Conservation (phyloP, 805 yeast species). For the Lachancea meyersii region DNA sequence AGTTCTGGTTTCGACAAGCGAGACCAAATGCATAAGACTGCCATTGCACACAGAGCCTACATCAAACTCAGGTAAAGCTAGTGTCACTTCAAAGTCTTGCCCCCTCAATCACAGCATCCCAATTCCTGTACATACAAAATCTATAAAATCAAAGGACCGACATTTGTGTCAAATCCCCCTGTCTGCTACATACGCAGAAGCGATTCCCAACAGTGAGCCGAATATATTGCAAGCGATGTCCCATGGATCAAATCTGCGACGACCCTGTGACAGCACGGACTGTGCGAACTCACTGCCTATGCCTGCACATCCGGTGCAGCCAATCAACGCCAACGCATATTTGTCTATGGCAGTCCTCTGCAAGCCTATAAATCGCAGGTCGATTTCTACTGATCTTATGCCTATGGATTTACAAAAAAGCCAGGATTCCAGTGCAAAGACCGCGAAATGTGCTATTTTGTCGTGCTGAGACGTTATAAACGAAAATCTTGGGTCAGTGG, state of each 20-base stretch:
- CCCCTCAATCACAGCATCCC: background rate
- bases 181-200: constrained; percentile 7
- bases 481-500: constrained; percentile 34
- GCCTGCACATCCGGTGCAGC: constrained; percentile 44
- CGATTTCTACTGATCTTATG: background rate
- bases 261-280: constrained; percentile 23
- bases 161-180: background rate
- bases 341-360: constrained; percentile 9
- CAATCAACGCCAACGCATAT: constrained; percentile 31
- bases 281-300: constrained; percentile 49
- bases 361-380: background rate
- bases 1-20: constrained; percentile 81
- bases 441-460: constrained; percentile 44
- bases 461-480: constrained; percentile 43
- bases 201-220: constrained; percentile 27
- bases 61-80: constrained; percentile 38
- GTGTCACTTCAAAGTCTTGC: background rate
- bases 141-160: background rate
- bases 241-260: constrained; percentile 41
- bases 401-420: constrained; percentile 45
- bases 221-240: constrained; percentile 40
- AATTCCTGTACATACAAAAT: constrained; percentile 3
- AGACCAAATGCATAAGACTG: constrained; percentile 74
- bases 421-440: constrained; percentile 42
- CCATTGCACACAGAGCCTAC: constrained; percentile 83